A percentile compares a stretch with the other conserved stretches of the same genome.
Evolutionary conservation across 306 rosid genomes (phyloP).

Genomic region (Dryas drummondii): DNA sequence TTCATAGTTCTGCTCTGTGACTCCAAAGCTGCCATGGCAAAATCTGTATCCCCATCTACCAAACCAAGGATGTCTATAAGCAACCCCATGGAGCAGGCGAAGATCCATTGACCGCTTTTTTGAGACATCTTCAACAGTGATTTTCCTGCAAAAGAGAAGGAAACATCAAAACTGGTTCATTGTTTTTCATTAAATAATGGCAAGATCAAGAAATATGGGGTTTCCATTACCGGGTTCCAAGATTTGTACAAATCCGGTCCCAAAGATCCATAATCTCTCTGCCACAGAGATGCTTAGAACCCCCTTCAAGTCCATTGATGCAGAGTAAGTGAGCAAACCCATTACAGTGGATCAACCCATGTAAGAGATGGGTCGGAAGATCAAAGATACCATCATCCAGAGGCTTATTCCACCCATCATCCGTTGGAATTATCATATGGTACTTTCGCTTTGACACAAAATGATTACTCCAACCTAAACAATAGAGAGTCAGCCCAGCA

Average conservation of each 20-base stretch:
- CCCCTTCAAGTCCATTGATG: conserved; percentile 78
- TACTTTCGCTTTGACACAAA: conserved; percentile 73
- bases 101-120: conserved; percentile 80
- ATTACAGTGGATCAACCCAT: conserved; percentile 76
- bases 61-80: conserved; percentile 88
- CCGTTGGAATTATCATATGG: conserved; percentile 72
- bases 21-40: conserved; percentile 75
- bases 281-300: conserved; percentile 72
- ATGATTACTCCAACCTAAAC: conserved; percentile 87
- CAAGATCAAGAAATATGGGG: not conserved
- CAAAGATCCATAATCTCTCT: conserved; percentile 83
- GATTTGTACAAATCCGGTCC: conserved; percentile 73
- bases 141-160: conserved; percentile 47
- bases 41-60: conserved; percentile 89
- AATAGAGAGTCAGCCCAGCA: not conserved
- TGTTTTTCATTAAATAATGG: not conserved
- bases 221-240: conserved; percentile 54
- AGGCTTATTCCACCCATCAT: conserved; percentile 70
- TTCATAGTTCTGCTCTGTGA: conserved; percentile 46
- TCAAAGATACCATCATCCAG: conserved; percentile 52
- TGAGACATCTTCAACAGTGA: conserved; percentile 66
- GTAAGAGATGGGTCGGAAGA: conserved; percentile 59
- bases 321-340: conserved; percentile 83
- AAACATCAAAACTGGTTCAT: conserved; percentile 8
- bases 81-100: conserved; percentile 82